Conservation (phyloP, 2,329 filamentous ascomycete genomes). For the Alternaria alternata region DNA sequence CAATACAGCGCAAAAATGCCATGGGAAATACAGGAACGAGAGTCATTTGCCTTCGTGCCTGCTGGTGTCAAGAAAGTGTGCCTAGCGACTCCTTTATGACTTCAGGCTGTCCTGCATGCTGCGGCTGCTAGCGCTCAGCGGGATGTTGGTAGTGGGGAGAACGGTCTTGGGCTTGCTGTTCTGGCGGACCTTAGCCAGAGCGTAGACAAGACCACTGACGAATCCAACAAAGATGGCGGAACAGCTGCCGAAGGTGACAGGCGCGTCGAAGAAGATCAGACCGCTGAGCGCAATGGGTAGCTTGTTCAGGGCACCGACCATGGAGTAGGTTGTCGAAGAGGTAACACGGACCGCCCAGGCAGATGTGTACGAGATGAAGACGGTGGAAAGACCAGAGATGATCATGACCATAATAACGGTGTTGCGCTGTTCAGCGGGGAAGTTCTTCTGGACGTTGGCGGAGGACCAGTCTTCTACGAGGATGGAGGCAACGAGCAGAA, state of each 20-base stretch:
- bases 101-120: constrained; percentile 89
- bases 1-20: constrained; percentile 26
- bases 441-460: constrained; percentile 84
- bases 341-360: constrained; percentile 99
- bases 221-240: constrained; percentile 92
- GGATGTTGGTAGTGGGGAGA: constrained; percentile 71
- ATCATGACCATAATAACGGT: constrained; percentile 86
- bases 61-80: constrained; percentile 13
- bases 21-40: constrained; percentile 17
- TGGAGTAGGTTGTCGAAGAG: constrained; percentile 96
- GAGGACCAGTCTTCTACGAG: constrained; percentile 91
- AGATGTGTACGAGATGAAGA: constrained; percentile 99
- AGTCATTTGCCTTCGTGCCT: constrained; percentile 22
- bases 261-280: constrained; percentile 92
- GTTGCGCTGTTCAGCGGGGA: constrained; percentile 82
- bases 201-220: constrained; percentile 89
- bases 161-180: constrained; percentile 70
- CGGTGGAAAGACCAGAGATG: constrained; percentile 88
- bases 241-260: constrained; percentile 89
- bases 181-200: constrained; percentile 85
- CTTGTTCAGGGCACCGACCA: constrained; percentile 98
- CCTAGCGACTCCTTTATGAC: constrained; percentile 24
- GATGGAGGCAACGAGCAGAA: constrained; percentile 83
- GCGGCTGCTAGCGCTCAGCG: constrained; percentile 88
- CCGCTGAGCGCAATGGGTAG: constrained; percentile 93